phyloP scores from a whole-genome alignment of 2,329 filamentous ascomycete species.

The Exophiala calicioides region DNA sequence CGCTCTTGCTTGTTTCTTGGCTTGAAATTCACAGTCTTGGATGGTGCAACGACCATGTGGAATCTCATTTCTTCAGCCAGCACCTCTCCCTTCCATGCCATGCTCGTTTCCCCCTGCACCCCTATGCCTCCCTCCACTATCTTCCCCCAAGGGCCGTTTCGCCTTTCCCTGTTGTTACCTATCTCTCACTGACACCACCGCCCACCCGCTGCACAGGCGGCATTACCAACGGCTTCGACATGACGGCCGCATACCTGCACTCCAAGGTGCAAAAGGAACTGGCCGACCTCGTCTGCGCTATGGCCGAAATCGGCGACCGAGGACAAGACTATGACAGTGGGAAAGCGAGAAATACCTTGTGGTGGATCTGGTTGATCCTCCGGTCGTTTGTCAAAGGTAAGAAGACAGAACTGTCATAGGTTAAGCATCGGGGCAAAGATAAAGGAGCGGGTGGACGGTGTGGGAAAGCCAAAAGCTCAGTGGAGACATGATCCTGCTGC shows the following conservation, averaged over 20 bases:
- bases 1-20: background rate
- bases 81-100: background rate
- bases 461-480: too few relatives aligned
- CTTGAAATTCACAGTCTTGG: too few relatives aligned
- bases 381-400: constrained; percentile 11
- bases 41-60: too few relatives aligned
- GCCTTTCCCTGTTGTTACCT: background rate
- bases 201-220: constrained; percentile 10
- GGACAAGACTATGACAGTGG: constrained; percentile 31
- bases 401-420: constrained; percentile 1
- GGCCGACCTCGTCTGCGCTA: constrained; percentile 37
- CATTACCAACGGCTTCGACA: constrained; percentile 38
- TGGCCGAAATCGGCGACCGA: constrained; percentile 39
- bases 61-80: too few relatives aligned
- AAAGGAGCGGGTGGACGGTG: too few relatives aligned
- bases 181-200: background rate
- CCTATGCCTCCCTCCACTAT: constrained; percentile 1
- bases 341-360: constrained; percentile 15
- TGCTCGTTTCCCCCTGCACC: too few relatives aligned
- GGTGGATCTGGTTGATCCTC: constrained; percentile 21
- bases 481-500: too few relatives aligned
- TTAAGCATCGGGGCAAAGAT: background rate
- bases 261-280: constrained; percentile 34
- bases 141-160: too few relatives aligned
- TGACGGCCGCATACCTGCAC: constrained; percentile 35